Conservation (phyloP, 306 rosid species). For the Ceratonia siliqua region DNA sequence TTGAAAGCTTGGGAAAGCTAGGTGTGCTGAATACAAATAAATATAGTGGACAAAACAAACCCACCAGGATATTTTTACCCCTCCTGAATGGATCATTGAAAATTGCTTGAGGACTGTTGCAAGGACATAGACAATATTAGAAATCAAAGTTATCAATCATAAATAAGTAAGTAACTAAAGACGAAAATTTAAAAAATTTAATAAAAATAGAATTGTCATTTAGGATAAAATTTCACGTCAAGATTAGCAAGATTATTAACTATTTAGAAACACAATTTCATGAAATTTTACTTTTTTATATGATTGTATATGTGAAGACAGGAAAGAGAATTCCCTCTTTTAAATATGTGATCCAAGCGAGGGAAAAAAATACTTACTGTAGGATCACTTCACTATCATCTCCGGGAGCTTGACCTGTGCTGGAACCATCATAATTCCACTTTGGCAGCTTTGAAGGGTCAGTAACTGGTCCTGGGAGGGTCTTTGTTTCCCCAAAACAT, state of each 20-base stretch:
- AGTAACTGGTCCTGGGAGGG: constrained; percentile 68
- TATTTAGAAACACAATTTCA: no score
- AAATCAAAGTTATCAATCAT: background rate
- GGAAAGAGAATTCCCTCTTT: no score
- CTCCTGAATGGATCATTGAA: constrained; percentile 89
- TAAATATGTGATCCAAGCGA: no score
- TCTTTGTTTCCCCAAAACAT: constrained; percentile 48
- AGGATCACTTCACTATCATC: constrained; percentile 85
- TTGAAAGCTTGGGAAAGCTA: background rate
- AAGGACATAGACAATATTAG: constrained; percentile 11
- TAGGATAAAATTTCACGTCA: no score
- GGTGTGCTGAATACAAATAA: background rate
- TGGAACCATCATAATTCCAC: constrained; percentile 95
- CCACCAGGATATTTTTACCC: constrained; percentile 78
- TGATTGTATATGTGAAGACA: no score
- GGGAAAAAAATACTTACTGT: constrained; percentile 46
- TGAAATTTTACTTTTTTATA: no score
- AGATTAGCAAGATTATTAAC: no score
- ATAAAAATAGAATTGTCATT: no score
- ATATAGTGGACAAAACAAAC: constrained; percentile 9
- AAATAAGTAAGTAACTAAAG: background rate
- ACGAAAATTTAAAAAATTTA: no score
- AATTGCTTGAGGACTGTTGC: constrained; percentile 86
- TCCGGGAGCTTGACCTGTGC: constrained; percentile 95
- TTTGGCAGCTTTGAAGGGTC: constrained; percentile 83